Evolutionary conservation across 352 stramenopile genomes (phyloP), one percentile per base, ranked within the genome.

Genomic region (Albugo laibachii): DNA sequence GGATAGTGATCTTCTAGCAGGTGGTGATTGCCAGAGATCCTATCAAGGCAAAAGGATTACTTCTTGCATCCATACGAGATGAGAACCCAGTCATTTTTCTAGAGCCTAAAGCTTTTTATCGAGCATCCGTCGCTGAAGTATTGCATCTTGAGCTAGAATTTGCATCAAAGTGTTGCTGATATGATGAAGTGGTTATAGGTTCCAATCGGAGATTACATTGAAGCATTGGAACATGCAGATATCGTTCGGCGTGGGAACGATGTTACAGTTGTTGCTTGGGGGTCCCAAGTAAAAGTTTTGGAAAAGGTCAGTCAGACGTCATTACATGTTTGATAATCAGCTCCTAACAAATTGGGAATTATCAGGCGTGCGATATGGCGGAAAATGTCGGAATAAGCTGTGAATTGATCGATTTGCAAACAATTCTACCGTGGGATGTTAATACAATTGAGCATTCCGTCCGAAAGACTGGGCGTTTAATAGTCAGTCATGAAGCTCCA

Each of bases 41-140:
- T 0, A 75, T 75, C 44, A 75, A 95, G 52, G 95, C 93, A 15
- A 99, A 99, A 55, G 94, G 94, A 0, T 64, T 99, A 37, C 66
- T 99, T 34, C 63, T 99, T 2, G 81, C 86, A 31, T 93, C 83
- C 2, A 97, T 99, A 61, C 71, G 95, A 18, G 92, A 95, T 57
- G 89, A 87, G 11, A 97, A 99, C 60, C 95, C 95, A 0, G 93
- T 98, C 3, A 59, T 99, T 5, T 99, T 98, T 62, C 80, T 99
- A 37, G 95, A 99, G 60, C 94, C 95, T 2, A 99, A 99, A 66
- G 83, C 91, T 42, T 66, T 98, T n/a, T 99, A 99, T 62, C 78
- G 93, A 45, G 83, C 92, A 24, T 82, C 91, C 11, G 94, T 98
- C 1, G 93, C 83, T 56, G 87, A 98, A 36, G 92, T 70, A 54